Percentiles rank a stretch among this genome's conserved stretches.
phyloP scores from a whole-genome alignment of 345 rosid genomes.

The Euphorbia tirucalli region DNA sequence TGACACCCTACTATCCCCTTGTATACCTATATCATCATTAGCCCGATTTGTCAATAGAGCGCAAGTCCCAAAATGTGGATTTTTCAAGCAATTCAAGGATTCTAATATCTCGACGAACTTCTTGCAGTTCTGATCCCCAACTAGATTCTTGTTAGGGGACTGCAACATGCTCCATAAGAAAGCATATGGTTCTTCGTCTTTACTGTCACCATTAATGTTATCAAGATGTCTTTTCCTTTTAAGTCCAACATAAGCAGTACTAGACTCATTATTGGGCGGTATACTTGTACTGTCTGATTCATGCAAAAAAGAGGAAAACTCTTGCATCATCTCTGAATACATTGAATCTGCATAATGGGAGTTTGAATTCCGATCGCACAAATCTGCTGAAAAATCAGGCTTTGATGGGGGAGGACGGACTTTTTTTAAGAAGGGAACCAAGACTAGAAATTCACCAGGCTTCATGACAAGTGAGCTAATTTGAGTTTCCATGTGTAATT shows the following conservation, averaged over 20 bases:
- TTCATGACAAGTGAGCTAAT: conserved; percentile 32
- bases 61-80: conserved; percentile 52
- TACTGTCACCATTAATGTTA: neutral
- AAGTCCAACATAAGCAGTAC: conserved; percentile 12
- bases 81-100: conserved; percentile 56
- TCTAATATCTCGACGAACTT: conserved; percentile 66
- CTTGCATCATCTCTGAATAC: conserved; percentile 58
- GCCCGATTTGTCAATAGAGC: conserved; percentile 31
- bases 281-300: conserved; percentile 11
- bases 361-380: conserved; percentile 20
- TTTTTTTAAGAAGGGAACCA: conserved; percentile 70
- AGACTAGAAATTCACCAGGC: conserved; percentile 59
- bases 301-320: conserved; percentile 37
- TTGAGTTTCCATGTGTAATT: conserved; percentile 43
- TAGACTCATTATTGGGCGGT: neutral
- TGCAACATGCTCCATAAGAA: conserved; percentile 47
- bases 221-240: conserved; percentile 46
- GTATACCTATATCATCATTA: conserved; percentile 8
- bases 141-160: conserved; percentile 38
- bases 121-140: conserved; percentile 45
- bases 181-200: conserved; percentile 33
- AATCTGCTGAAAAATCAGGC: conserved; percentile 32
- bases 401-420: conserved; percentile 31
- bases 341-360: conserved; percentile 54
- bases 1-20: neutral